Conservation (phyloP, 495 filamentous ascomycete genomes). For the Cenococcum geophilum region DNA sequence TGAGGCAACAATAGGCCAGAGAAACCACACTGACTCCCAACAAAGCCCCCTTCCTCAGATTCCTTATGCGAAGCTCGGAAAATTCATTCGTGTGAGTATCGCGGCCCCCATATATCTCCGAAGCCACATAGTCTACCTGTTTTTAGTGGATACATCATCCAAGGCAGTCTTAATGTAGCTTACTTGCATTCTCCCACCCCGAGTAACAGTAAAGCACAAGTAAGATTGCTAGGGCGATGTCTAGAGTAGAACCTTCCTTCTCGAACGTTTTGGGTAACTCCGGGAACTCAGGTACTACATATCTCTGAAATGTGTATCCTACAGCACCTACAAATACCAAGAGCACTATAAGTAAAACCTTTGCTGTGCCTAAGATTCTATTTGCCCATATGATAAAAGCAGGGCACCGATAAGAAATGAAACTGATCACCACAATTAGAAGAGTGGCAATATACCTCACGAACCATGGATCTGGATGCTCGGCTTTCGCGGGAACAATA, state of each 20-base stretch:
- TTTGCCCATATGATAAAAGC: not conserved
- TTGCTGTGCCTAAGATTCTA: not conserved
- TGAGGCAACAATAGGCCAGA: not conserved
- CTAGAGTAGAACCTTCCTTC: not conserved
- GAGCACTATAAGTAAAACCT: not conserved
- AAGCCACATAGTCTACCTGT: not conserved
- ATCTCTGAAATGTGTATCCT: not conserved
- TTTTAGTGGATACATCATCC: not conserved
- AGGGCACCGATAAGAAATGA: not conserved
- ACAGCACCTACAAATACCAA: not conserved
- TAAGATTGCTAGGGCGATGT: not conserved
- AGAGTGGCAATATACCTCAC: not conserved
- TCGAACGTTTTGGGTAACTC: not conserved
- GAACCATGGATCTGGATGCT: not conserved
- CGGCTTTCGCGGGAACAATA: not conserved
- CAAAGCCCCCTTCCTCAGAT: not conserved
- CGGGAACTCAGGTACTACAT: not conserved
- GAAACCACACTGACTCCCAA: not conserved
- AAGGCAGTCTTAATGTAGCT: not conserved
- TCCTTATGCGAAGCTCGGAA: not conserved
- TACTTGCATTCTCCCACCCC: not conserved
- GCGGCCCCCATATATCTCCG: not conserved
- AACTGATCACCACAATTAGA: not conserved
- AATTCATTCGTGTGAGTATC: not conserved
- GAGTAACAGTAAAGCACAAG: not conserved